A percentile compares a stretch with the other conserved stretches of the same genome.
Conservation (phyloP, 1,284 basidiomycete genomes). For the Ceratorhiza oryzae-sativae region DNA sequence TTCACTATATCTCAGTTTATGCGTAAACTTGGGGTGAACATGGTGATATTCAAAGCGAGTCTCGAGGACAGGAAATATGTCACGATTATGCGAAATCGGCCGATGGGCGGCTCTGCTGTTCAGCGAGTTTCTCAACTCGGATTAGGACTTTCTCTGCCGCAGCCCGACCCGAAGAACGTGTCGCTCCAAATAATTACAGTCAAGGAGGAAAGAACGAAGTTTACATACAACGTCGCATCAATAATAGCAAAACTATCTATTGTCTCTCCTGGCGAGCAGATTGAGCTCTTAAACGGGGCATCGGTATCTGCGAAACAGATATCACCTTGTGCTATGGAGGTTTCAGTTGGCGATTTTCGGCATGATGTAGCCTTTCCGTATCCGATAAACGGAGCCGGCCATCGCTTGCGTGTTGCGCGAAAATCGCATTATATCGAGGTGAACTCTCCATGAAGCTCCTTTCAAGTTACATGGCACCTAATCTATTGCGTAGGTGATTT, state of each 20-base stretch:
- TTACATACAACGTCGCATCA: slow-evolving; percentile 47
- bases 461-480: too few relatives aligned
- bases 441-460: not conserved
- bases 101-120: slow-evolving; percentile 11
- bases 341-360: slow-evolving; percentile 46
- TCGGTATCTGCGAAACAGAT: slow-evolving; percentile 47
- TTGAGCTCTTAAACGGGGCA: slow-evolving; percentile 46
- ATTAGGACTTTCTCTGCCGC: not conserved
- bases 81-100: slow-evolving; percentile 47
- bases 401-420: slow-evolving; percentile 58
- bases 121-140: not conserved
- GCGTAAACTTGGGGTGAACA: slow-evolving; percentile 47
- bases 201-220: not conserved
- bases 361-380: slow-evolving; percentile 52
- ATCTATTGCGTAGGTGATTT: slow-evolving; percentile 51
- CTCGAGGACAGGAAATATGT: slow-evolving; percentile 50
- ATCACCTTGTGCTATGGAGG: slow-evolving; percentile 50
- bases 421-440: slow-evolving; percentile 64
- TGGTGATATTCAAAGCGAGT: slow-evolving; percentile 49
- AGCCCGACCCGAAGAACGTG: slow-evolving; percentile 46
- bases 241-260: slow-evolving; percentile 48
- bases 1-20: not conserved
- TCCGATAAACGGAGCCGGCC: slow-evolving; percentile 51
- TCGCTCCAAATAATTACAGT: slow-evolving; percentile 42
- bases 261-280: slow-evolving; percentile 50